phyloP scores from a whole-genome alignment of 1,284 basidiomycete species.

The Tylopilus orsonianus region DNA sequence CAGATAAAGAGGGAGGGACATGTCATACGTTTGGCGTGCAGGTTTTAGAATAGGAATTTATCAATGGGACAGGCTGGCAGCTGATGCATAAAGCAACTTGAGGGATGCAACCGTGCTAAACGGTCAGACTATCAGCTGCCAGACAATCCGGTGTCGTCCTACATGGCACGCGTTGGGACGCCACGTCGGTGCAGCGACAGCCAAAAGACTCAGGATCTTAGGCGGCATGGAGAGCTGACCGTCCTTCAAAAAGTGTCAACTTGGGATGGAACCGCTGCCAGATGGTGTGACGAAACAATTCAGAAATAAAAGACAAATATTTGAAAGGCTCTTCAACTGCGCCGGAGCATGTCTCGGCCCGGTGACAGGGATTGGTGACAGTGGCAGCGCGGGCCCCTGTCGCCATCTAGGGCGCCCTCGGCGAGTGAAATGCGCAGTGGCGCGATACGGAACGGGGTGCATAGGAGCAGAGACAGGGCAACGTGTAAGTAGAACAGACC shows the following conservation, averaged over 20 bases:
- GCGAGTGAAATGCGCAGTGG: not conserved
- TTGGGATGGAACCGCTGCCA: conserved; percentile 1
- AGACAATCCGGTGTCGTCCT: too few species aligned
- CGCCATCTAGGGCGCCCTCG: too few species aligned
- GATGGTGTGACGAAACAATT: not conserved
- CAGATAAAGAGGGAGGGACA: not conserved
- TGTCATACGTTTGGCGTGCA: not conserved
- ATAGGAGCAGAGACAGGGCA: not conserved
- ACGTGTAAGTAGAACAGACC: too few species aligned
- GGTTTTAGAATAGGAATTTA: too few species aligned
- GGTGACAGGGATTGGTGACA: too few species aligned
- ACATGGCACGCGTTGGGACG: not conserved
- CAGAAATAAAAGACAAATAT: not conserved
- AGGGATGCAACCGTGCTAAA: too few species aligned
- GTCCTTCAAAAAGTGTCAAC: conserved; percentile 1
- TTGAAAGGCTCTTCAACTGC: not conserved
- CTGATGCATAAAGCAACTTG: too few species aligned
- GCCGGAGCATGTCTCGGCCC: not conserved
- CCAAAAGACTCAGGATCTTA: not conserved
- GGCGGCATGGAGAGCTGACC: too few species aligned
- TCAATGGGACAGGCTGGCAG: too few species aligned
- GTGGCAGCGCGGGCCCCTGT: too few species aligned
- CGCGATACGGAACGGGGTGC: too few species aligned
- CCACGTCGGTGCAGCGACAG: not conserved
- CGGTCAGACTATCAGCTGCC: too few species aligned